Base-by-base conservation (phyloP, 169 alveolate genomes). In the Cryptosporidium canis region DNA sequence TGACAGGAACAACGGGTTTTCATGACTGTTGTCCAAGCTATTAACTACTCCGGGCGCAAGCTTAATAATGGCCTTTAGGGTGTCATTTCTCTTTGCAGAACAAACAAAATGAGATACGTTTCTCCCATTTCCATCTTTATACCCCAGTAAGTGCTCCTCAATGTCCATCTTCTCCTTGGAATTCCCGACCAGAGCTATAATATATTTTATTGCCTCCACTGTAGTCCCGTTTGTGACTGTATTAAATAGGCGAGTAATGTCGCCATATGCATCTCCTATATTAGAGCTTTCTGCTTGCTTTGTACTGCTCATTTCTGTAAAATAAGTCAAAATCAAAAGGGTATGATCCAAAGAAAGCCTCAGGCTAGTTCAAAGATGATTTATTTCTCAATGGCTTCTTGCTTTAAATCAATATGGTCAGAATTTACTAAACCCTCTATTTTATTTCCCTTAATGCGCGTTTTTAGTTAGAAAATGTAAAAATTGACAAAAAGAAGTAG, bases 121-220 rank as follows among this genome's bases (percentile, higher is more conserved):
- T 61, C 87, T 77, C 11, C 87, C 87, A 77, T 77, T 77, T 11
- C 87, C 87, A 61, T 77, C 87, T 33, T 61, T 77, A 21, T 77
- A 77, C 1, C 72, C 87, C 12, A 77, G 18, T 29, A 77, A 58
- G 24, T 77, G 72, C 8, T 77, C 72, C 39, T 77, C 87, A 77
- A 77, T 41, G 39, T 41, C 27, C 35, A 77, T 35, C 53, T 77
- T 58, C 14, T 58, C 87, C n/a, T 39, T 35, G 24, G 72, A 41
- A 27, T 33, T 61, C 3, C 61, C 64, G 8, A 58, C 51, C 41
- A 77, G 27, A 6, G 87, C 2, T 3, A 24, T 18, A 55, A 77
- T 77, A 44, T 44, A 77, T 27, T 58, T 58, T 9, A 77, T 35
- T 58, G 87, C 71, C 24, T 77, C 87, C 24, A 43, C 55, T 12